phyloP scores from a whole-genome alignment of 306 rosid species.

The Acacia crassicarpa region DNA sequence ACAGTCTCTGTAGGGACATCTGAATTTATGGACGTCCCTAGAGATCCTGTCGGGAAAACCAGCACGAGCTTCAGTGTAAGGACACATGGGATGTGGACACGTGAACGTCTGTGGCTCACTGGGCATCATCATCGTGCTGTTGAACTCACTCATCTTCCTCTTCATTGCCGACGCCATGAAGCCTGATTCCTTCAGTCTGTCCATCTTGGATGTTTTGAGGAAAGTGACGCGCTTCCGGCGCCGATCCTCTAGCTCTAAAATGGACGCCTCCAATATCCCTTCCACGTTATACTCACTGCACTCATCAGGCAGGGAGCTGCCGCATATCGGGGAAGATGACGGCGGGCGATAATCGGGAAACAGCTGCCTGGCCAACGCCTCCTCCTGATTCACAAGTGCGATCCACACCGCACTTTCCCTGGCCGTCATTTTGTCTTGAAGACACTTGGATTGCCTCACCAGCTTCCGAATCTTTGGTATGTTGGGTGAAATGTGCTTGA shows the following conservation, averaged over 20 bases:
- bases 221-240: constrained; percentile 50
- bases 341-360: constrained; percentile 65
- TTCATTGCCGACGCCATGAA: constrained; percentile 32
- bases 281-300: constrained; percentile 81
- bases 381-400: constrained; percentile 83
- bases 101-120: constrained; percentile 57
- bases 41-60: constrained; percentile 62
- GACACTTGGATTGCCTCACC: constrained; percentile 80
- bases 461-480: constrained; percentile 85
- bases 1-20: constrained; percentile 38
- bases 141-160: constrained; percentile 58
- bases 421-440: constrained; percentile 94
- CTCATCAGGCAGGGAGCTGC: constrained; percentile 58
- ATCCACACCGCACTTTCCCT: constrained; percentile 93
- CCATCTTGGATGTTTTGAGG: constrained; percentile 50
- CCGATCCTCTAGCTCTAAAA: constrained; percentile 55
- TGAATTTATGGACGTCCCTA: constrained; percentile 68
- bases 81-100: constrained; percentile 60
- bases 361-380: constrained; percentile 62
- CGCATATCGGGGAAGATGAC: constrained; percentile 38
- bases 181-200: constrained; percentile 41
- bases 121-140: constrained; percentile 10
- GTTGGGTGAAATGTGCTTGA: constrained; percentile 92
- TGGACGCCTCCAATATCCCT: constrained; percentile 58
- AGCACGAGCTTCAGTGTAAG: constrained; percentile 49